These are phyloP conservation scores for Dothideomycetidae sp. DNA, from an alignment of 2,329 filamentous ascomycete species.

Conservation along the genomic window DNA sequence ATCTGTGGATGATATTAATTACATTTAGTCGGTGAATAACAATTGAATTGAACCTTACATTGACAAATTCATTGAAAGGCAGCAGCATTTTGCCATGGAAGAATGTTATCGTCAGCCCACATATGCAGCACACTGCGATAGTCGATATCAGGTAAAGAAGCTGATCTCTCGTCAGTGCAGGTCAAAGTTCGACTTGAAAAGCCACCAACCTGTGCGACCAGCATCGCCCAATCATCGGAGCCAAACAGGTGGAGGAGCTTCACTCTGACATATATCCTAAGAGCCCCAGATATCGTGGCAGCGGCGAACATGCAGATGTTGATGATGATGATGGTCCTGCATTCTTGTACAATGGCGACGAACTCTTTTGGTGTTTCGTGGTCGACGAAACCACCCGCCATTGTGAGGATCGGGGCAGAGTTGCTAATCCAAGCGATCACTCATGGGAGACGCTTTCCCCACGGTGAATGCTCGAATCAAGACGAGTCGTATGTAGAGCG, in stretches of 20 bases:
- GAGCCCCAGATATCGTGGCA: conserved; percentile 25
- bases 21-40: neutral
- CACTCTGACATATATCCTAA: conserved; percentile 28
- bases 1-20: conserved; percentile 2
- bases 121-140: neutral
- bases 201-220: conserved; percentile 13
- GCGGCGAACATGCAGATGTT: conserved; percentile 15
- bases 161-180: no score
- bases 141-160: neutral
- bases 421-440: no score
- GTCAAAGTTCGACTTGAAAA: no score
- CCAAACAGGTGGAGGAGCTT: conserved; percentile 28
- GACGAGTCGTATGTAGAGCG: no score
- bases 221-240: conserved; percentile 30
- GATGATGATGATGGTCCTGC: conserved; percentile 2
- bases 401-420: no score
- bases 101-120: neutral
- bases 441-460: no score
- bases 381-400: neutral
- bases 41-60: neutral
- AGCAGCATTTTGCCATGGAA: neutral
- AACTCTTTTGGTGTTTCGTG: neutral
- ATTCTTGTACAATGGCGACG: neutral
- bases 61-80: neutral
- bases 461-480: no score